phyloP scores from a whole-genome alignment of 1,139 yeast genomes.

The Scheffersomyces cryptocercus region DNA sequence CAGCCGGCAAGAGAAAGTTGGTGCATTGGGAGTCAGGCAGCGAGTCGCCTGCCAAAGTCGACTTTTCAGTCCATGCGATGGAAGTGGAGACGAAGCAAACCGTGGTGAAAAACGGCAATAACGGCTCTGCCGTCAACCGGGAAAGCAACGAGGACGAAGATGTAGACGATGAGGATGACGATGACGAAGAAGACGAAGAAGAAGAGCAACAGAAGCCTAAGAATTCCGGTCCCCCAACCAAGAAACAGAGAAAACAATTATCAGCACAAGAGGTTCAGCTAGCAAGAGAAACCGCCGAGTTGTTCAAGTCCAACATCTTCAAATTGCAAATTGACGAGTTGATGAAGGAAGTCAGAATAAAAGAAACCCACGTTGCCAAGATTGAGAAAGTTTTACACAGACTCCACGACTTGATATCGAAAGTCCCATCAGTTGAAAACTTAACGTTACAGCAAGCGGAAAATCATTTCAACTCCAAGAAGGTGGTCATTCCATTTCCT shows the following conservation, averaged over 20 bases:
- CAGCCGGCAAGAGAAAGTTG: conserved; percentile 36
- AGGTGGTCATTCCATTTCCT: conserved; percentile 76
- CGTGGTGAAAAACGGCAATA: conserved; percentile 8
- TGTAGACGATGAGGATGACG: conserved; percentile 9
- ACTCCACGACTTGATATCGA: conserved; percentile 67
- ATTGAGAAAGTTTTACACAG: conserved; percentile 80
- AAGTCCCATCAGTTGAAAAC: conserved; percentile 55
- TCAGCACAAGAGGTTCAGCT: conserved; percentile 86
- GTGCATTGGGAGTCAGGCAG: conserved; percentile 12
- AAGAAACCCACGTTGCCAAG: conserved; percentile 63
- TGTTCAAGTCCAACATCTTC: conserved; percentile 92
- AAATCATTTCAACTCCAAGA: conserved; percentile 44
- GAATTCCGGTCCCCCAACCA: conserved; percentile 23
- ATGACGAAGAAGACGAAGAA: conserved; percentile 14
- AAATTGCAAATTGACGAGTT: conserved; percentile 92
- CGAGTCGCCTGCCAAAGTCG: conserved; percentile 1
- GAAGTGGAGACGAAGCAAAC: conserved; percentile 13
- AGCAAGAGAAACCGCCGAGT: conserved; percentile 90
- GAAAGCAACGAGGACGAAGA: conserved; percentile 14
- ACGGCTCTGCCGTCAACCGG: no score
- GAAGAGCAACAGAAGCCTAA: conserved; percentile 6
- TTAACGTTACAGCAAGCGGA: conserved; percentile 57
- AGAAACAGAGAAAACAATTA: conserved; percentile 42
- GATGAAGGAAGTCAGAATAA: conserved; percentile 72
- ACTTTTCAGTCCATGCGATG: background rate